Base-by-base conservation (phyloP, 164 flowering plant species). In the Macadamia integrifolia region DNA sequence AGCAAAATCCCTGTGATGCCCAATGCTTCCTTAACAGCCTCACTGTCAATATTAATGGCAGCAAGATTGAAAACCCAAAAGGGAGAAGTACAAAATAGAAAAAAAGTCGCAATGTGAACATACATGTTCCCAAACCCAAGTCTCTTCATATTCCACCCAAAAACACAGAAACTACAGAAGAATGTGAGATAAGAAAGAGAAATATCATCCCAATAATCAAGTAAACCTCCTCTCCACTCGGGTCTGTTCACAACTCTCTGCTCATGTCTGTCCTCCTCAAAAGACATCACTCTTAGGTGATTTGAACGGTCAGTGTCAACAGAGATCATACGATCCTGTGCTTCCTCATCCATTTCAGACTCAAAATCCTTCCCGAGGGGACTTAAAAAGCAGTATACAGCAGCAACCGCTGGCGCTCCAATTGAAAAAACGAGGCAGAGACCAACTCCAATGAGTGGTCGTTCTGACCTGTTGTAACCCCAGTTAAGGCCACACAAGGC, bases 141-240 rank as follows among this genome's bases (percentile, higher is more conserved):
- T 58, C 98, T 87, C 77, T 92, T 97, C 98, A 92, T 92, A 62
- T 94, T 94, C 99, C 98, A 92, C 35, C 99, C 99, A 66, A 94
- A 92, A 28, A 92, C 90, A 80, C 98, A 94, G 74, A 83, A 92
- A 60, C 83, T 75, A 73, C 97, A 94, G 72, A 94, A 92, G 2
- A 94, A 78, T 0, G 98, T 87, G 44, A 90, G 89, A 74, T 86
- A 90, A 2, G 99, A 93, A 23, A 84, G 56, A 64, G 88, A 82
- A 52, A 89, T 86, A 73, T 92, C 96, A 43, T 94, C 87, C 96
- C 98, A 90, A 23, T 92, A 69, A 66, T 94, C 97, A 71, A 88
- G 76, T 58, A 92, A 62, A n/a, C 99, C 90, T 11, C 98, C 99
- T 49, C 82, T 84, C 99, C 99, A 94, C 29, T 67, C 42, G 3